Percentiles rank a stretch among this genome's conserved stretches.
These are phyloP conservation scores for Paspalum vaginatum DNA, from an alignment of 176 grass and related monocot species.

Conservation along the genomic window DNA sequence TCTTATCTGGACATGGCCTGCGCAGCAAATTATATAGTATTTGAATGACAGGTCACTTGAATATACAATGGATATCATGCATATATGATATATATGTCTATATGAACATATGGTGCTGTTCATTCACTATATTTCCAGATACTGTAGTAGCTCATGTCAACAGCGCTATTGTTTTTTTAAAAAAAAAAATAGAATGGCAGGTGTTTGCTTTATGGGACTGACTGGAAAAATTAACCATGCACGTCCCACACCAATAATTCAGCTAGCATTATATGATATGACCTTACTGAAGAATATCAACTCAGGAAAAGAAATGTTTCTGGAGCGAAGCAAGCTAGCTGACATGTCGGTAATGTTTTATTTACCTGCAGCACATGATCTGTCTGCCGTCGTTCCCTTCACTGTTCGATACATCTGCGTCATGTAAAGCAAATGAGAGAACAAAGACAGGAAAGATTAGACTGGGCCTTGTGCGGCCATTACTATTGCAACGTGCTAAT, in stretches of 20 bases:
- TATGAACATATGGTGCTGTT: constrained; percentile 10
- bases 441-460: constrained; percentile 18
- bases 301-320: constrained; percentile 24
- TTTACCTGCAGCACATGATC: constrained; percentile 71
- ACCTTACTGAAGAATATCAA: constrained; percentile 46
- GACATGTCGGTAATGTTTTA: constrained; percentile 41
- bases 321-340: constrained; percentile 29
- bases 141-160: neutral
- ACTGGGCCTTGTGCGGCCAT: constrained; percentile 29
- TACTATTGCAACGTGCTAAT: constrained; percentile 22
- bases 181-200: neutral
- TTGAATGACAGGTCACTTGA: constrained; percentile 10
- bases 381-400: constrained; percentile 74
- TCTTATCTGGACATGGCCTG: constrained; percentile 53
- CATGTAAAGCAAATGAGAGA: constrained; percentile 33
- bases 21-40: constrained; percentile 31
- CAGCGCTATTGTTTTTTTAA: neutral
- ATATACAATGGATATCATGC: neutral
- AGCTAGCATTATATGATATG: constrained; percentile 49
- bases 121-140: constrained; percentile 9
- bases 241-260: constrained; percentile 48
- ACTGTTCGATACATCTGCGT: constrained; percentile 99
- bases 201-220: constrained; percentile 35
- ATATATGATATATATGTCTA: neutral
- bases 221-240: constrained; percentile 26